Percentiles rank a stretch among this genome's conserved stretches.
phyloP scores from a whole-genome alignment of 805 yeast species.

The Cyberlindnera sargentensis region DNA sequence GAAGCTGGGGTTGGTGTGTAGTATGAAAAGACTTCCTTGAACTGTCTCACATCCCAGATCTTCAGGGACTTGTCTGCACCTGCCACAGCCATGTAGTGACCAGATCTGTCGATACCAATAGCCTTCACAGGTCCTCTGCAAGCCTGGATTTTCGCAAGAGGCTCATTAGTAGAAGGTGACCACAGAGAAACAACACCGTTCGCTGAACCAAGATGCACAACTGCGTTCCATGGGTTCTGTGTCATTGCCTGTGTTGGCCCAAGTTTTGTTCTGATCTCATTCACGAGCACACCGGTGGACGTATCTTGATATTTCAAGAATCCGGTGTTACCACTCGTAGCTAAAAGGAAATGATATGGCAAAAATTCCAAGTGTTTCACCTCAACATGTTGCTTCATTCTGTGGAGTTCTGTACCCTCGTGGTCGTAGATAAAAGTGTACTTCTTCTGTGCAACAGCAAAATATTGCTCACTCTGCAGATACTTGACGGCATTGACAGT shows the following conservation, averaged over 20 bases:
- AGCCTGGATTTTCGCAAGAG: constrained; percentile 74
- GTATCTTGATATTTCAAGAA: constrained; percentile 90
- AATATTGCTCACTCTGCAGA: constrained; percentile 85
- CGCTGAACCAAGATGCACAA: constrained; percentile 86
- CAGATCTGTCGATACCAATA: constrained; percentile 83
- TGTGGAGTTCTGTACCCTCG: constrained; percentile 86
- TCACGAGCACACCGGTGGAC: constrained; percentile 80
- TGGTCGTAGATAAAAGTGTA: constrained; percentile 89
- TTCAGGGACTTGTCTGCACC: constrained; percentile 82
- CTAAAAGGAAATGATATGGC: constrained; percentile 86
- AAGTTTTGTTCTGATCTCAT: constrained; percentile 77
- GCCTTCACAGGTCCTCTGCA: constrained; percentile 85
- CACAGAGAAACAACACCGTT: constrained; percentile 91
- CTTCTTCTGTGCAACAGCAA: constrained; percentile 96
- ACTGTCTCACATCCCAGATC: constrained; percentile 89
- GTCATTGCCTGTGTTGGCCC: constrained; percentile 88
- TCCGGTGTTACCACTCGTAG: constrained; percentile 86
- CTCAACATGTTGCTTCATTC: constrained; percentile 85
- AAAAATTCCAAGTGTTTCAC: constrained; percentile 76
- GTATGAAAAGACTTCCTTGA: constrained; percentile 57
- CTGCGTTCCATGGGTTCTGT: constrained; percentile 94
- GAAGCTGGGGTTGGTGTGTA: constrained; percentile 81
- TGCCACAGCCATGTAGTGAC: constrained; percentile 88
- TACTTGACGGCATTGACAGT: constrained; percentile 87
- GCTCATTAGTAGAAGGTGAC: constrained; percentile 85